phyloP scores from a whole-genome alignment of 345 rosid genomes.

The Murraya paniculata region DNA sequence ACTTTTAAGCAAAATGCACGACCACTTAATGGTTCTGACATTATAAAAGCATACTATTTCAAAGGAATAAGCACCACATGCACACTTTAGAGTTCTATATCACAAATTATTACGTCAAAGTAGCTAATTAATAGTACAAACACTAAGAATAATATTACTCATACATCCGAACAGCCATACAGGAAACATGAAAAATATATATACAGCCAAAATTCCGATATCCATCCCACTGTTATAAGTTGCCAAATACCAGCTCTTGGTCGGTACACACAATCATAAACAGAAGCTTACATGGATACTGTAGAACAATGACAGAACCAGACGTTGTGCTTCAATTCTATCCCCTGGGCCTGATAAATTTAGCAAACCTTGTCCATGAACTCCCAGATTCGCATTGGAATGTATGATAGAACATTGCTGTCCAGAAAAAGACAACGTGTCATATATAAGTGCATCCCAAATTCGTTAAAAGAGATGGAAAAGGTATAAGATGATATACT shows the following conservation, averaged over 20 bases:
- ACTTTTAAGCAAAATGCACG: background rate
- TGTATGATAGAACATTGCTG: constrained; percentile 93
- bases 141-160: background rate
- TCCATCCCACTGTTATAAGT: background rate
- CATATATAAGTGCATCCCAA: constrained; percentile 14
- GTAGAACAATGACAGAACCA: constrained; percentile 92
- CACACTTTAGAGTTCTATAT: background rate
- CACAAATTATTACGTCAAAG: background rate
- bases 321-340: constrained; percentile 86
- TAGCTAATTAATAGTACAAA: background rate
- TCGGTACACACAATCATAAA: background rate
- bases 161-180: background rate
- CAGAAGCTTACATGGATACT: constrained; percentile 72
- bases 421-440: constrained; percentile 3
- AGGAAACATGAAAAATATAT: background rate
- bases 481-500: constrained; percentile 39
- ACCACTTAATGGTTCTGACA: background rate
- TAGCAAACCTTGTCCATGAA: constrained; percentile 95
- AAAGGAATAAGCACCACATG: background rate
- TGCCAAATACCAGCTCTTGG: background rate
- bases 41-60: background rate
- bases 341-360: constrained; percentile 93
- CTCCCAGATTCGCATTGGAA: constrained; percentile 94
- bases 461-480: constrained; percentile 18
- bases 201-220: background rate